Percentiles rank a stretch among this genome's conserved stretches.
Evolutionary conservation across 2,329 filamentous ascomycete genomes (phyloP).

Genomic region (Pyrenophora graminea): DNA sequence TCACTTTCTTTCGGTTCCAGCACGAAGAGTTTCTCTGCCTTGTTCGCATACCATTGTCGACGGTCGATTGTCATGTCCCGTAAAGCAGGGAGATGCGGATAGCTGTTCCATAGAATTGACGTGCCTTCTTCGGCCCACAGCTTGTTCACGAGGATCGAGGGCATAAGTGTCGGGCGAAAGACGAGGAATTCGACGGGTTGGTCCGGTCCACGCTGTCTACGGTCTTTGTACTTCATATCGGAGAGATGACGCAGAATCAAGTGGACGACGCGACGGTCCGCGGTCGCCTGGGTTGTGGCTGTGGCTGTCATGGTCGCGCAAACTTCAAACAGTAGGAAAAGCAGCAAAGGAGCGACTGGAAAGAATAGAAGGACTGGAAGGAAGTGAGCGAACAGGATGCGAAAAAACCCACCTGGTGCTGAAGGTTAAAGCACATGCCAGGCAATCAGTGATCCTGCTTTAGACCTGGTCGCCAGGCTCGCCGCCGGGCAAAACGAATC

Average conservation of each 20-base stretch:
- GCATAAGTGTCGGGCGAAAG: constrained; percentile 40
- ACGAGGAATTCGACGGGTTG: constrained; percentile 41
- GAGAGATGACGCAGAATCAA: constrained; percentile 35
- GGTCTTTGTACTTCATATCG: constrained; percentile 37
- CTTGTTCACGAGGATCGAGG: constrained; percentile 37
- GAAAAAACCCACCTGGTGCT: constrained; percentile 2
- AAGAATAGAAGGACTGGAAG: constrained; percentile 2
- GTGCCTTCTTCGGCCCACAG: constrained; percentile 42
- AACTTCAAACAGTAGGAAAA: constrained; percentile 10
- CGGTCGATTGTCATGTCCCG: constrained; percentile 25
- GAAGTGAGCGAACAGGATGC: constrained; percentile 1
- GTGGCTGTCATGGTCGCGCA: constrained; percentile 30
- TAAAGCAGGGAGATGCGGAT: constrained; percentile 36
- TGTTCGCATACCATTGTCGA: constrained; percentile 40
- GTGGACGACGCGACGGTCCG: constrained; percentile 33
- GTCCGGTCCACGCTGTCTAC: constrained; percentile 38
- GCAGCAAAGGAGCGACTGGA: constrained; percentile 3
- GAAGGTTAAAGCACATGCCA: constrained; percentile 4
- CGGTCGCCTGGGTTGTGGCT: constrained; percentile 16
- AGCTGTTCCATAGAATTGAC: constrained; percentile 38
- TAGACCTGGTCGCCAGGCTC: constrained; percentile 13
- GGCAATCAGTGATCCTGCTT: constrained; percentile 18
- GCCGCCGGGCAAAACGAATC: constrained; percentile 16
- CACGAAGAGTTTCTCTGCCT: constrained; percentile 34
- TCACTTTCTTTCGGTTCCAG: constrained; percentile 20